These are phyloP conservation scores for Beauveria caledonica DNA, from an alignment of 2,329 filamentous ascomycete genomes.

Conservation along the genomic window DNA sequence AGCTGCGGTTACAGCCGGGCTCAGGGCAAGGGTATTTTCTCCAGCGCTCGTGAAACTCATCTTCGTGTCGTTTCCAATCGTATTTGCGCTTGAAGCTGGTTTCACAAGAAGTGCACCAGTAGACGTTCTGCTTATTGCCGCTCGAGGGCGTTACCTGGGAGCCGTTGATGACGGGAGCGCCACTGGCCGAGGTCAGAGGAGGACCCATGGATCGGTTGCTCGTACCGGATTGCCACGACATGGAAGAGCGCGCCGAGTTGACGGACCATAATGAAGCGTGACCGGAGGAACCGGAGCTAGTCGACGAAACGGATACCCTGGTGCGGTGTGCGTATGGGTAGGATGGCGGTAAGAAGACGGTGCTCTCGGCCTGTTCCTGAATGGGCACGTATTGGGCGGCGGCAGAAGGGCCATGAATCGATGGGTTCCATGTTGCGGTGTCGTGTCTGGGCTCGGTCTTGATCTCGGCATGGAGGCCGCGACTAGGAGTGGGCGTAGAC, in stretches of 20 bases:
- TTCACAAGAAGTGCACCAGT: constrained; percentile 52
- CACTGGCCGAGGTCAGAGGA: constrained; percentile 19
- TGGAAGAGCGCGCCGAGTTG: constrained; percentile 30
- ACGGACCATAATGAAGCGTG: constrained; percentile 39
- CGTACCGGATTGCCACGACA: constrained; percentile 32
- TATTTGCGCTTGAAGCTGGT: constrained; percentile 61
- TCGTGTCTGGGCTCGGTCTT: constrained; percentile 24
- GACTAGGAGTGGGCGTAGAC: constrained; percentile 9
- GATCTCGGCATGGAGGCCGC: constrained; percentile 15
- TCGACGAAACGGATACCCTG: constrained; percentile 40
- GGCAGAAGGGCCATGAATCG: constrained; percentile 5
- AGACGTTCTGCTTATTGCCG: constrained; percentile 36
- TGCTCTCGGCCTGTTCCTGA: constrained; percentile 15
- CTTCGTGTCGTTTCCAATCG: constrained; percentile 62
- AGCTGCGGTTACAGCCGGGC: constrained; percentile 54
- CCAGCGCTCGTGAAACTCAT: constrained; percentile 61
- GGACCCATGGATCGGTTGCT: constrained; percentile 28
- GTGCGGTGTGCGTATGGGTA: constrained; percentile 34
- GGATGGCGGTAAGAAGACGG: constrained; percentile 27
- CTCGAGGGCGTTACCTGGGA: constrained; percentile 21
- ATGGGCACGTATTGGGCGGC: constrained; percentile 4
- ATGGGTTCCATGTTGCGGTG: constrained; percentile 18
- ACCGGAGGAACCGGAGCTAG: constrained; percentile 42
- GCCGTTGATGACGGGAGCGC: constrained; percentile 25
- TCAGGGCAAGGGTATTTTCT: constrained; percentile 60